phyloP scores from a whole-genome alignment of 164 flowering plant genomes.

The Piper longum region DNA sequence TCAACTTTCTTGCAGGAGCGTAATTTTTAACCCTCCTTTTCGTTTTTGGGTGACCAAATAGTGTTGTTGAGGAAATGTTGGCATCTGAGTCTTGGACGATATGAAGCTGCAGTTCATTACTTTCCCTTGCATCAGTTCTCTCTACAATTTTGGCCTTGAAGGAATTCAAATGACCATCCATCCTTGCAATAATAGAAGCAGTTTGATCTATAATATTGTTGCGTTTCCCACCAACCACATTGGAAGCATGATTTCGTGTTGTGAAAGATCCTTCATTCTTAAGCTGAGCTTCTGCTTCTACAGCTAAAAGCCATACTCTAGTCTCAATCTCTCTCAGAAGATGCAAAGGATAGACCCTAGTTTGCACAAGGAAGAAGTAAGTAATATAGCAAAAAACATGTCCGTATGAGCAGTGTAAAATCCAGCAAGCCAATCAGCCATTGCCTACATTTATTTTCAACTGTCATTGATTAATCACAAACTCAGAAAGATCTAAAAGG shows the following conservation, averaged over 20 bases:
- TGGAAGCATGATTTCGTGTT: conserved; percentile 22
- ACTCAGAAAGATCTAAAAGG: no score
- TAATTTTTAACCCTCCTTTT: conserved; percentile 66
- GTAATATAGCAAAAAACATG: background rate
- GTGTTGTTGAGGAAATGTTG: conserved; percentile 23
- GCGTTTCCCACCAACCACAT: conserved; percentile 25
- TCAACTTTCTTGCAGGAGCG: conserved; percentile 34
- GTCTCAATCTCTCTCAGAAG: conserved; percentile 97
- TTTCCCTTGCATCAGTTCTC: conserved; percentile 45
- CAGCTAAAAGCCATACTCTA: conserved; percentile 96
- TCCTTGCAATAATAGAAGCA: conserved; percentile 58
- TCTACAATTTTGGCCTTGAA: conserved; percentile 33
- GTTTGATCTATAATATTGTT: conserved; percentile 68
- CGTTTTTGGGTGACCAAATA: conserved; percentile 29
- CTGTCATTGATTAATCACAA: no score
- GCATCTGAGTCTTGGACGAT: conserved; percentile 26
- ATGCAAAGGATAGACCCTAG: conserved; percentile 82
- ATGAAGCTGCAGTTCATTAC: conserved; percentile 24
- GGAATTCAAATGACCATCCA: conserved; percentile 71
- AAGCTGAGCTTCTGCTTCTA: conserved; percentile 86
- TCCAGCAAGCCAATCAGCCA: background rate
- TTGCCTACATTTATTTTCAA: background rate
- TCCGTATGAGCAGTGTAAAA: no score
- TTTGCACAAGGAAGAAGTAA: conserved; percentile 4
- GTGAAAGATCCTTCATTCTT: conserved; percentile 50